A percentile compares a stretch with the other conserved stretches of the same genome.
Evolutionary conservation across 2,329 filamentous ascomycete species (phyloP).

Genomic region (Trichoderma afroharzianum): DNA sequence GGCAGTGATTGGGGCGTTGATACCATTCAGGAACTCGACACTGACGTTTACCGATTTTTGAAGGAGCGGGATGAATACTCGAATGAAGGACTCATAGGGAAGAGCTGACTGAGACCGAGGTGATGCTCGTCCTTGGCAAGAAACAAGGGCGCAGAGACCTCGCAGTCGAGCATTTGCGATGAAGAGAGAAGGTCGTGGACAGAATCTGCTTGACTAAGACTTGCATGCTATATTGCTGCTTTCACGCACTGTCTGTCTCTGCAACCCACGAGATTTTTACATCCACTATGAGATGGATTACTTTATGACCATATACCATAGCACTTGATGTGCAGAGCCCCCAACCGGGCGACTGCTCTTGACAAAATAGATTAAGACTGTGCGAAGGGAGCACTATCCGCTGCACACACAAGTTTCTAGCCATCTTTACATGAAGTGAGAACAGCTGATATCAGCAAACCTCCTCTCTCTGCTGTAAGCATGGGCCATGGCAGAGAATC

Average conservation of each 20-base stretch:
- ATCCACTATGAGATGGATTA: not conserved
- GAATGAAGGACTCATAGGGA: not conserved
- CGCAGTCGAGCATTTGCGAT: not conserved
- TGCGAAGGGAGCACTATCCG: not conserved
- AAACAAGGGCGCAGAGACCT: not conserved
- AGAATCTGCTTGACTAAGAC: not conserved
- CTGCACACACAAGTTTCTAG: not conserved
- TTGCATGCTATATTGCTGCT: not conserved
- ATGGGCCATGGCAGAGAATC: not conserved
- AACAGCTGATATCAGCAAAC: not conserved
- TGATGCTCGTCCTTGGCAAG: not conserved
- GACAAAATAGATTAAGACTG: not conserved
- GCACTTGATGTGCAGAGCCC: not conserved
- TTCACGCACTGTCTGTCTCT: not conserved
- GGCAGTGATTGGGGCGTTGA: slow-evolving; percentile 39
- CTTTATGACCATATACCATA: not conserved
- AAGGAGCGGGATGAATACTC: not conserved
- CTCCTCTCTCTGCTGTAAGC: not conserved
- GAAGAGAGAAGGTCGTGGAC: not conserved
- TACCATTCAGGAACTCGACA: slow-evolving; percentile 37
- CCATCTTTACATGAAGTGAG: not conserved
- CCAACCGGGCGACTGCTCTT: not conserved
- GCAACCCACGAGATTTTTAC: not conserved
- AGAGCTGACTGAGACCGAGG: not conserved
- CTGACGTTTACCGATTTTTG: slow-evolving; percentile 29